Evolutionary conservation across 768 basidiomycete species (phyloP).

Genomic region (Agaricus sinodeliciosus): DNA sequence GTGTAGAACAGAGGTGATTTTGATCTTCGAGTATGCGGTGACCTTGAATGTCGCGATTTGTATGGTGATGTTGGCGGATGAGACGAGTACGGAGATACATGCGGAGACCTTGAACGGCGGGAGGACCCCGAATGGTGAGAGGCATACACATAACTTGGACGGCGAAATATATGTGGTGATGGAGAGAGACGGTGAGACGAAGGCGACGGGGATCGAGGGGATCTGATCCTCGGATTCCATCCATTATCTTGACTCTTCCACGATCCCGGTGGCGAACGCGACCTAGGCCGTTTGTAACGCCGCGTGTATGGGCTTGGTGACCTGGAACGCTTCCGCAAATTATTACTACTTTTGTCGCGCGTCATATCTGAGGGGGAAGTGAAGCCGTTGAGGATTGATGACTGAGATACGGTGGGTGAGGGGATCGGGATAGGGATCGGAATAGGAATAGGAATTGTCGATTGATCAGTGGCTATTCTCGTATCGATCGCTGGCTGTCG

Average conservation of each 20-base stretch:
- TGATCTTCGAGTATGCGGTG: background rate
- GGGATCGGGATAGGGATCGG: slow-evolving; percentile 3
- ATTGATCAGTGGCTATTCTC: background rate
- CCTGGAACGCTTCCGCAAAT: background rate
- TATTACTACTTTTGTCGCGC: background rate
- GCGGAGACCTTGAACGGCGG: background rate
- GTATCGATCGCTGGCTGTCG: background rate
- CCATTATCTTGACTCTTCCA: background rate
- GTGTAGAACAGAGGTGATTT: background rate
- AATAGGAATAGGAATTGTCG: no score
- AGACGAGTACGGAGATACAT: no score
- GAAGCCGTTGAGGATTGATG: background rate
- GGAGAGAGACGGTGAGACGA: background rate
- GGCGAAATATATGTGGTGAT: background rate
- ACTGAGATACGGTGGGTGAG: background rate
- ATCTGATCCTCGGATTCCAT: background rate
- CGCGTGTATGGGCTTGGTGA: background rate
- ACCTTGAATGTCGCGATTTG: background rate
- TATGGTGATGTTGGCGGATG: no score
- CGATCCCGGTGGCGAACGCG: background rate
- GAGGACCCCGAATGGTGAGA: background rate
- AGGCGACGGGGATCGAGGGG: background rate
- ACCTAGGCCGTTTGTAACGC: background rate
- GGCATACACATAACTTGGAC: background rate
- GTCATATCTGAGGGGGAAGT: background rate